Base-by-base conservation (phyloP, 257 asterid genomes). In the Scutellaria minor region DNA sequence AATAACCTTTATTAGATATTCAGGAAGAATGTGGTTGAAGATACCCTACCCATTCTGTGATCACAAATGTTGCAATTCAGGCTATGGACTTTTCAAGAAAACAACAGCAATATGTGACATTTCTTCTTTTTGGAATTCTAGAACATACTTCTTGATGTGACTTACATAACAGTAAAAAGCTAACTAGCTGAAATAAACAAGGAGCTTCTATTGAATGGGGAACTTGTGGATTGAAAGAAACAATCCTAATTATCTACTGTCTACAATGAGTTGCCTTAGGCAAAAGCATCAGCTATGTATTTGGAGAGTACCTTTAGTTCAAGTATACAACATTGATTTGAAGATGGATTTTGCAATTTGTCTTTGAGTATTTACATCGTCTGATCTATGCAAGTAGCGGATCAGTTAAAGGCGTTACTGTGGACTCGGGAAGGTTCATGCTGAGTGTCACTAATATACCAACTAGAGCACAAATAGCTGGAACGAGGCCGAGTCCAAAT, bases 401-500 rank as follows among this genome's bases (percentile, higher is more conserved):
- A 41, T 88, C 83, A 44, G 41, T 46, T 65, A 82, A 58, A 53
- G 84, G 86, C 39, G 20, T n/a, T 42, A 78, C 68, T 15, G 79
- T 61, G 37, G 83, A 79, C 0, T 82, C 81, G 4, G 83, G 88
- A 52, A 92, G 82, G 68, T 87, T 73, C 95, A 92, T 88, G 75
- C 75, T 83, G 62, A 84, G 89, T 39, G 97, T 90, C 57, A 88
- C 87, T 9, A 81, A 46, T 37, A 87, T 87, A 15, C 97, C 97
- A 22, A 74, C 12, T 14, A 90, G 82, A 10, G 97, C 88, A 75
- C 95, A 88, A 4, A 84, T n/a, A 18, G 95, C 87, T 45, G 98
- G 98, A 74, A 88, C 83, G 3, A 92, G 84, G 10, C 98, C 98
- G 15, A 90, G 61, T n/a, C 95, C 98, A 54, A 69, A 80, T 82